These are phyloP conservation scores for Mycena vulgaris DNA, from an alignment of 768 basidiomycete species.

Conservation along the genomic window DNA sequence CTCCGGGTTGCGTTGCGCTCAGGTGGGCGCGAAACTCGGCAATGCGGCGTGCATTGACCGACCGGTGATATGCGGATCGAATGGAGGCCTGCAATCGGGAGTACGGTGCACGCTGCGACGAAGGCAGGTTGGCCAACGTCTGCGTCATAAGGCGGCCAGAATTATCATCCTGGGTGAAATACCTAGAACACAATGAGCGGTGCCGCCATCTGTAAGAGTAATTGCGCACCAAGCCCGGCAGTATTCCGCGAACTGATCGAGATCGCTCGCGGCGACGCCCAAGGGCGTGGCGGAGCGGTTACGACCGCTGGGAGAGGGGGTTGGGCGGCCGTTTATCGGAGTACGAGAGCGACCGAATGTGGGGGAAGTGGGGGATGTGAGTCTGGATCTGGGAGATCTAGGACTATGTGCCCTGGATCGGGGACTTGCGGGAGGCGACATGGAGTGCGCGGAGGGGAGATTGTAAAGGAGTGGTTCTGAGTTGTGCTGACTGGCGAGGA, in stretches of 20 bases:
- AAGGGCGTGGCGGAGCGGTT: slow-evolving; percentile 81
- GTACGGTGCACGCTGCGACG: slow-evolving; percentile 90
- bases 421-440: slow-evolving; percentile 73
- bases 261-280: slow-evolving; percentile 75
- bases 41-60: slow-evolving; percentile 79
- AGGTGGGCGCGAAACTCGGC: slow-evolving; percentile 92
- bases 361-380: slow-evolving; percentile 73
- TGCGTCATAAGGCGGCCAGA: slow-evolving; percentile 87
- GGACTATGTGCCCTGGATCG: slow-evolving; percentile 51
- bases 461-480: slow-evolving; percentile 83
- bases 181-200: slow-evolving; percentile 65
- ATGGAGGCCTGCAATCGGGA: slow-evolving; percentile 90
- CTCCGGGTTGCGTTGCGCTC: slow-evolving; percentile 83
- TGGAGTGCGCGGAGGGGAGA: slow-evolving; percentile 72
- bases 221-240: slow-evolving; percentile 82
- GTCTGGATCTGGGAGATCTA: slow-evolving; percentile 40
- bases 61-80: slow-evolving; percentile 87
- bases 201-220: neutral
- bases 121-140: slow-evolving; percentile 82
- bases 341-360: slow-evolving; percentile 67
- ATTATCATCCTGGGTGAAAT: slow-evolving; percentile 85
- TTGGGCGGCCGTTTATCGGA: slow-evolving; percentile 65
- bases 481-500: slow-evolving; percentile 59
- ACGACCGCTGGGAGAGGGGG: slow-evolving; percentile 71
- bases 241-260: slow-evolving; percentile 83